Evolutionary conservation across 1,284 basidiomycete genomes (phyloP).

Genomic region (Sporisorium scitamineum): DNA sequence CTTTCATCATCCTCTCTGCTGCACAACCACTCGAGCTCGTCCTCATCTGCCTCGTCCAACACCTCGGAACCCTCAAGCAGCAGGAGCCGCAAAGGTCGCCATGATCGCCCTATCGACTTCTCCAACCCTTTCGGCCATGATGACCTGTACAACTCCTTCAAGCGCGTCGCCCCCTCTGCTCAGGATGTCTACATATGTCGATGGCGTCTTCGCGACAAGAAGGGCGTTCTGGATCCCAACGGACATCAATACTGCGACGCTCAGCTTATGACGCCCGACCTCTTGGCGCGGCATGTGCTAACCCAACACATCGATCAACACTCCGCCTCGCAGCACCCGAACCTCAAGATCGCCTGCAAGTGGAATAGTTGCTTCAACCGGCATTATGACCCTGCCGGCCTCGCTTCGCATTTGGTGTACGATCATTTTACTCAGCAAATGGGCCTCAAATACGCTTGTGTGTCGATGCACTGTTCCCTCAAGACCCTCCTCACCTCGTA

Average conservation of each 20-base stretch:
- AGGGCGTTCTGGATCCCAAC: conserved; percentile 15
- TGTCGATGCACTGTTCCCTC: conserved; percentile 13
- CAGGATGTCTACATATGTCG: conserved; percentile 16
- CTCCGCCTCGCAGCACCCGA: not conserved
- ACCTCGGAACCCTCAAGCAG: not conserved
- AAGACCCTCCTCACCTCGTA: conserved; percentile 17
- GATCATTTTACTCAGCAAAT: conserved; percentile 31
- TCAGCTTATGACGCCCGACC: conserved; percentile 30
- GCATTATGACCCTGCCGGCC: conserved; percentile 18
- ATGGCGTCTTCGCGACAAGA: conserved; percentile 36
- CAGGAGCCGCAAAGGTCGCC: conserved; percentile 7
- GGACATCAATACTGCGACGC: conserved; percentile 21
- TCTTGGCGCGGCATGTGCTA: conserved; percentile 29
- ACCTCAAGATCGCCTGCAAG: conserved; percentile 22
- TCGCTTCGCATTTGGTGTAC: conserved; percentile 31
- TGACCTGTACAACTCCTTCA: conserved; percentile 8
- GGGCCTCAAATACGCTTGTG: conserved; percentile 35
- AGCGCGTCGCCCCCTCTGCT: conserved; percentile 4
- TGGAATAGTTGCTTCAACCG: conserved; percentile 41
- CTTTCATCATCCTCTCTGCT: not conserved
- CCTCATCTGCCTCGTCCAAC: conserved; percentile 7
- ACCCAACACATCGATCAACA: conserved; percentile 4
- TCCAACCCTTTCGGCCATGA: conserved; percentile 31
- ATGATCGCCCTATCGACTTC: conserved; percentile 15
- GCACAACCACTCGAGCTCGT: not conserved